These are phyloP conservation scores for Quercus glauca DNA, from an alignment of 306 rosid species.

Conservation along the genomic window DNA sequence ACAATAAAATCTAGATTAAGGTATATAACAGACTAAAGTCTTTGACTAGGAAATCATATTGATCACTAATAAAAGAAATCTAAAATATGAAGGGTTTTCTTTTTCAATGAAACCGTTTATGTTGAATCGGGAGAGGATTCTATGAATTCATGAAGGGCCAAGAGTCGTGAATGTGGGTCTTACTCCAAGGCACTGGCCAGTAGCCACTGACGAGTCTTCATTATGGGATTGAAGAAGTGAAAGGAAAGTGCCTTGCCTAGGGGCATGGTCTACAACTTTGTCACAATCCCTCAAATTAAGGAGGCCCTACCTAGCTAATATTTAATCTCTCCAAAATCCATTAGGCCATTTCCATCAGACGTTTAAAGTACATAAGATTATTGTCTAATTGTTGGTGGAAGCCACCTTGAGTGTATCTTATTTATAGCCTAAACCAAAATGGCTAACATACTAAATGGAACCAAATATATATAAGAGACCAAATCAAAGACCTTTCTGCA, in stretches of 20 bases:
- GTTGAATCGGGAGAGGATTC: neutral
- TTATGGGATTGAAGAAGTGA: constrained; percentile 32
- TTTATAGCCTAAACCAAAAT: constrained; percentile 20
- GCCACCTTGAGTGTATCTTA: constrained; percentile 29
- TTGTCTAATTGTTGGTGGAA: constrained; percentile 61
- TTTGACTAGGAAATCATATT: too few species aligned
- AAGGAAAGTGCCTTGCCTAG: constrained; percentile 7
- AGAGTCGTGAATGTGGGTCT: constrained; percentile 36
- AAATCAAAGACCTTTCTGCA: constrained; percentile 35
- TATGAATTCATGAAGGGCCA: too few species aligned
- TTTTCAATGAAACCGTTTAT: neutral
- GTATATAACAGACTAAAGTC: too few species aligned
- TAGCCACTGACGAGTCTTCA: constrained; percentile 28
- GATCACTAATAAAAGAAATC: too few species aligned
- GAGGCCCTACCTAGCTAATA: constrained; percentile 44
- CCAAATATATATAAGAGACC: constrained; percentile 37
- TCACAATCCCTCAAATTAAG: neutral
- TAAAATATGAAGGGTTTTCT: too few species aligned
- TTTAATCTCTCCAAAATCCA: constrained; percentile 30
- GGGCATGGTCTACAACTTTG: constrained; percentile 7
- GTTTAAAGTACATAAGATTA: constrained; percentile 47
- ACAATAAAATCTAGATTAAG: too few species aligned
- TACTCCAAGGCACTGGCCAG: neutral
- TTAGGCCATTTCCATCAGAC: constrained; percentile 25
- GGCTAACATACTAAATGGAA: constrained; percentile 24